phyloP scores from a whole-genome alignment of 2,329 filamentous ascomycete genomes.

The Talaromyces sp. region DNA sequence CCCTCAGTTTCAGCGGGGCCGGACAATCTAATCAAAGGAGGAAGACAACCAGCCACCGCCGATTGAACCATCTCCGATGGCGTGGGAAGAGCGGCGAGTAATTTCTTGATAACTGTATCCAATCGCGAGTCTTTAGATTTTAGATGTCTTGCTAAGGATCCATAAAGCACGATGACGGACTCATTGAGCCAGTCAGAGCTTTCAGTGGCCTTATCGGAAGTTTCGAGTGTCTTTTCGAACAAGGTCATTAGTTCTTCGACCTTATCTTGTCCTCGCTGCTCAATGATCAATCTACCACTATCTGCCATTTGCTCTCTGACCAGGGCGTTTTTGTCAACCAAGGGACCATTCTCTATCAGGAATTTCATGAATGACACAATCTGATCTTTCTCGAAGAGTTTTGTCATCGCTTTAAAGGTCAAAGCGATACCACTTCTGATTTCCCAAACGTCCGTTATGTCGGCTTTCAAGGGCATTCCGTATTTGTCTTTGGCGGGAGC shows the following conservation, averaged over 20 bases:
- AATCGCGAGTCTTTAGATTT: conserved; percentile 81
- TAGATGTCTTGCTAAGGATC: conserved; percentile 84
- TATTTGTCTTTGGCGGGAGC: conserved; percentile 84
- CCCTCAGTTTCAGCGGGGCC: conserved; percentile 69
- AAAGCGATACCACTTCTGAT: conserved; percentile 82
- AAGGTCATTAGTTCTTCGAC: conserved; percentile 89
- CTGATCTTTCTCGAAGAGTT: conserved; percentile 63
- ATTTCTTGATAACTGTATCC: conserved; percentile 78
- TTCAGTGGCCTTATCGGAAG: conserved; percentile 75
- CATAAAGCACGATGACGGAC: conserved; percentile 95
- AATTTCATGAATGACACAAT: conserved; percentile 79
- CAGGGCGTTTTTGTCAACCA: conserved; percentile 74
- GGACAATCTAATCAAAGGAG: conserved; percentile 81
- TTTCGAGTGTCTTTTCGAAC: conserved; percentile 84
- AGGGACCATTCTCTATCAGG: conserved; percentile 76
- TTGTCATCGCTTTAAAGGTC: conserved; percentile 77
- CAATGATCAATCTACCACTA: conserved; percentile 76
- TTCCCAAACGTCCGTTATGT: conserved; percentile 88
- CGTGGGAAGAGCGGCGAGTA: conserved; percentile 84
- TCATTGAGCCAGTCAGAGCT: conserved; percentile 89
- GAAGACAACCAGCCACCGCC: conserved; percentile 89
- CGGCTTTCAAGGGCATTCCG: conserved; percentile 88
- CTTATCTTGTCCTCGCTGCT: conserved; percentile 73
- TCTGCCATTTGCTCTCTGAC: conserved; percentile 91
- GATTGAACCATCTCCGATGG: conserved; percentile 97